phyloP scores from a whole-genome alignment of 2,329 filamentous ascomycete genomes.

The Grosmannia huntii region DNA sequence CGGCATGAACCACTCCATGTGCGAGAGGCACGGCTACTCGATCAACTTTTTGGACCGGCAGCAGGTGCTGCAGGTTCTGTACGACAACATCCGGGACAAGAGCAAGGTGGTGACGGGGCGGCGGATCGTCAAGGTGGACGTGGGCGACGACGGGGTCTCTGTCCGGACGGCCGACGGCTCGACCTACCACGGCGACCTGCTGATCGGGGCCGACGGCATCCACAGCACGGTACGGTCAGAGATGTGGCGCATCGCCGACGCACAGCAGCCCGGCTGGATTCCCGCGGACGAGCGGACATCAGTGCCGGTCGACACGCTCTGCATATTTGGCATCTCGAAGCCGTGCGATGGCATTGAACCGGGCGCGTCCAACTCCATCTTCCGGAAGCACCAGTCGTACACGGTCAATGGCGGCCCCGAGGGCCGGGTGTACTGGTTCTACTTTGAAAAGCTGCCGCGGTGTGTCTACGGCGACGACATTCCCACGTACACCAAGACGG shows the following conservation, averaged over 20 bases:
- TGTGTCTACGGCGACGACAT: slow-evolving; percentile 7
- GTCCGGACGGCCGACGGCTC: slow-evolving; percentile 21
- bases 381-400: slow-evolving; percentile 5
- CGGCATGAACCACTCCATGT: slow-evolving; percentile 9
- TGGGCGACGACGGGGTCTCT: slow-evolving; percentile 14
- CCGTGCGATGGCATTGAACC: slow-evolving; percentile 2
- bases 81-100: slow-evolving; percentile 21
- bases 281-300: slow-evolving; percentile 2
- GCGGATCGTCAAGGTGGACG: slow-evolving; percentile 17
- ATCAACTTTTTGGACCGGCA: slow-evolving; percentile 24
- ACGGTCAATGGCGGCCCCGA: slow-evolving; percentile 9
- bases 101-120: slow-evolving; percentile 18
- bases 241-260: slow-evolving; percentile 8
- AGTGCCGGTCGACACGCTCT: slow-evolving; percentile 8
- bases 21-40: slow-evolving; percentile 18
- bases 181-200: slow-evolving; percentile 18
- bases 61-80: slow-evolving; percentile 20
- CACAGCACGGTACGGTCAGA: slow-evolving; percentile 18
- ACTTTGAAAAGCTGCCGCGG: slow-evolving; percentile 6
- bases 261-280: slow-evolving; percentile 6
- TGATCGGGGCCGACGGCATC: slow-evolving; percentile 27
- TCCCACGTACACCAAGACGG: slow-evolving; percentile 10
- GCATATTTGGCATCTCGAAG: slow-evolving; percentile 14
- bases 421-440: slow-evolving; percentile 13
- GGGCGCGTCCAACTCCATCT: slow-evolving; percentile 1